Percentiles rank a stretch among this genome's conserved stretches.
These are phyloP conservation scores for Flaveria linearis DNA, from an alignment of 129 eudicot genomes.

Conservation along the genomic window DNA sequence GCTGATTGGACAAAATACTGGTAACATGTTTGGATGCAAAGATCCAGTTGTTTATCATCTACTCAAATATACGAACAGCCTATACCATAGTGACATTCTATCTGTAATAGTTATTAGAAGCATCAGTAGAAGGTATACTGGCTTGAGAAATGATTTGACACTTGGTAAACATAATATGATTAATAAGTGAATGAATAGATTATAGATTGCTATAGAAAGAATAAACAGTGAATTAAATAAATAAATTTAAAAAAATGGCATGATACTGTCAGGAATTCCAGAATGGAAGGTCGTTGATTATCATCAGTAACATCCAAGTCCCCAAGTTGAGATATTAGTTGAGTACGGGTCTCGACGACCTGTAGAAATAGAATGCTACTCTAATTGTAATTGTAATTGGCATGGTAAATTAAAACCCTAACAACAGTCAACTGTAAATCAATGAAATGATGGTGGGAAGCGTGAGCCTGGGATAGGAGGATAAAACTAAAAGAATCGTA, in stretches of 20 bases:
- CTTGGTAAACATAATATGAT: not conserved
- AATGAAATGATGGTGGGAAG: no score
- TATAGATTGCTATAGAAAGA: not conserved
- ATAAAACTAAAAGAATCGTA: no score
- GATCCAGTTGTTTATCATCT: not conserved
- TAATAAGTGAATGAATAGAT: not conserved
- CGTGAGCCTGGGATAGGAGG: no score
- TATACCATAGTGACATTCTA: no score
- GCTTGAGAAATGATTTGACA: no score
- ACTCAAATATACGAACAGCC: not conserved
- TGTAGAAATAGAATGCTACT: constrained; percentile 20
- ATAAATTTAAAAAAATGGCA: not conserved
- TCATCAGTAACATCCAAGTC: constrained; percentile 48
- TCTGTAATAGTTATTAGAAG: no score
- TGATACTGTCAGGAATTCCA: constrained; percentile 73
- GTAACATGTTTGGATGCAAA: not conserved
- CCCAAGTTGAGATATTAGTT: constrained; percentile 61
- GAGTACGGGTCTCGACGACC: constrained; percentile 88
- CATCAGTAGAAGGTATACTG: no score
- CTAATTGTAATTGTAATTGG: no score
- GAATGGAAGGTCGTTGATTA: constrained; percentile 47
- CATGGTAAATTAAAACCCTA: no score
- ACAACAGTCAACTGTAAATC: no score
- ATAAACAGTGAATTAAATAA: no score
- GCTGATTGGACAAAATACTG: not conserved